Percentiles rank a stretch among this genome's conserved stretches.
Evolutionary conservation across 305 asterid genomes (phyloP).

Genomic region (Vinca major): DNA sequence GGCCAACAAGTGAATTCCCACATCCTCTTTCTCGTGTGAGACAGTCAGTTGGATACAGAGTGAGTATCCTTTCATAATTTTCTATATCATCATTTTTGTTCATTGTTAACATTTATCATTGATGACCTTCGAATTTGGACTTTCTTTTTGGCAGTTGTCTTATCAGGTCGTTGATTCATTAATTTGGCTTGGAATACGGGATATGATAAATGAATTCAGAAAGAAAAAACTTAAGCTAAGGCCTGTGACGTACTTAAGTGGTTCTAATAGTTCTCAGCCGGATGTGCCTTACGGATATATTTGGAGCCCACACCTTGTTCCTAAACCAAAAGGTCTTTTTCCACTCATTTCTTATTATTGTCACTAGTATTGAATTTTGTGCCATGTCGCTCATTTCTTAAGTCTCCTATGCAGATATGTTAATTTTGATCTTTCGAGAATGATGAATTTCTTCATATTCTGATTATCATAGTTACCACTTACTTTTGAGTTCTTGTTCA

Average conservation of each 20-base stretch:
- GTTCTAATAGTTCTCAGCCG: slow-evolving; percentile 39
- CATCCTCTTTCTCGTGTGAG: slow-evolving; percentile 94
- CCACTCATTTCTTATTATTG: background rate
- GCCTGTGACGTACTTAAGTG: slow-evolving; percentile 71
- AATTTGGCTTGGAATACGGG: slow-evolving; percentile 88
- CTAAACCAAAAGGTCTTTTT: slow-evolving; percentile 74
- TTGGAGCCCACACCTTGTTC: slow-evolving; percentile 95
- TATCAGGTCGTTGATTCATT: slow-evolving; percentile 81
- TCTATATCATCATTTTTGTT: background rate
- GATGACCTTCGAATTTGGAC: slow-evolving; percentile 7
- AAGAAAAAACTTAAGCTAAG: slow-evolving; percentile 66
- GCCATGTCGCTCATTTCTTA: background rate
- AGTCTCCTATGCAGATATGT: background rate
- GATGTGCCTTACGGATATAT: slow-evolving; percentile 70
- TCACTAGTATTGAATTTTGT: background rate
- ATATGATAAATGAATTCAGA: slow-evolving; percentile 81
- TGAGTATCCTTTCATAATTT: slow-evolving; percentile 30
- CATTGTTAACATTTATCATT: slow-evolving; percentile 2
- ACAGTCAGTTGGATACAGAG: slow-evolving; percentile 71
- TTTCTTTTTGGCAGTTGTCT: slow-evolving; percentile 45
- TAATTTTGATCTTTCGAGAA: background rate
- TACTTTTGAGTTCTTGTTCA: background rate
- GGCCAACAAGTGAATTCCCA: slow-evolving; percentile 87
- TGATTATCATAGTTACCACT: background rate
- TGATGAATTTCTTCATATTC: background rate